Evolutionary conservation across 1,139 yeast species (phyloP), one percentile per base, ranked within the genome.

Genomic region (Kodamaea sp.): DNA sequence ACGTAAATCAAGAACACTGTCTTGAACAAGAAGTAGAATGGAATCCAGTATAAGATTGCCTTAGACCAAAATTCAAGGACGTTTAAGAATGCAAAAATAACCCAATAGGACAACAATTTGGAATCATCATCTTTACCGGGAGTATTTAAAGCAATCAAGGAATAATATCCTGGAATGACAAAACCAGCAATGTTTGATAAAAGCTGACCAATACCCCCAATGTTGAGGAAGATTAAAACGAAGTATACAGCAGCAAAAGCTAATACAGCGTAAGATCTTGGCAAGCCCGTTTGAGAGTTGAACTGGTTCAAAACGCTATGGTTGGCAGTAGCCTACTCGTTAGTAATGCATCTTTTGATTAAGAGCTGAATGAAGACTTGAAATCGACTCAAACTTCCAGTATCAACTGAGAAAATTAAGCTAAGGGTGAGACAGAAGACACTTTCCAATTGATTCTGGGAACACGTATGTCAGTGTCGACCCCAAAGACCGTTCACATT

Each of bases 1-100:
- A 90, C 80, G 73, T 87, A 94, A 44, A 90, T 71, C 68, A 92
- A 82, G 66, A 87, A 82, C 37, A 87, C 50, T 38, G 97, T 87
- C 78, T 92, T 92, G 74, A 92, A 76, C 56, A 92, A 78, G 79
- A 90, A 92, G 77, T 92, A 92, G 61, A 92, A 89, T 54, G 99
- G 98, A 50, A 92, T 66, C 95, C 96, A 86, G 74, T 86, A 87
- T 45, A 90, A 75, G 50, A 94, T 83, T 26, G 96, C 83, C 57
- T 81, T 79, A 43, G 96, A 83, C 97, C 97, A 92, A 75, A 88
- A 92, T 69, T 92, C 99, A 53, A 88, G 57, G 32, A 92, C 92
- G 59, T 83, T 86, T 69, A 92, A 79, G 53, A 80, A 81, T 21
- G 97, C 96, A 59, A 87, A 92, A 20, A 92, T 96, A 41, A 92